These are phyloP conservation scores for Ceratocystis albifundus DNA, from an alignment of 2,329 filamentous ascomycete genomes.

Conservation along the genomic window DNA sequence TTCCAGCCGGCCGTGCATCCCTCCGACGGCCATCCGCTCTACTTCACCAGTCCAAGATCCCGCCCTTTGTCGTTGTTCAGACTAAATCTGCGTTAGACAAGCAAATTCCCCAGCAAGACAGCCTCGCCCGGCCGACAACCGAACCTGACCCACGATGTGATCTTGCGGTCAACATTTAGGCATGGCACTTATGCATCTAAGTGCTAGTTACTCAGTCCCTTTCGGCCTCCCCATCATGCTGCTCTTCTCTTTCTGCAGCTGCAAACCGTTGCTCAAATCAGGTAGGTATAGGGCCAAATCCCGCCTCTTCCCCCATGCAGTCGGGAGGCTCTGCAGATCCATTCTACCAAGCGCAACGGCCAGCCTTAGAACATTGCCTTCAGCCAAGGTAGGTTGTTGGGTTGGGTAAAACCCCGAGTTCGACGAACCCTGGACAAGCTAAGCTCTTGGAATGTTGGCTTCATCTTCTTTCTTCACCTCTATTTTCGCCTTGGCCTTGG, in stretches of 20 bases:
- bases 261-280: background rate
- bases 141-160: background rate
- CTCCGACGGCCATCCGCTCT: background rate
- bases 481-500: background rate
- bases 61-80: background rate
- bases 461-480: no score
- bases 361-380: background rate
- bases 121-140: background rate
- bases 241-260: background rate
- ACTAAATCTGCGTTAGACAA: background rate
- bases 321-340: slow-evolving; percentile 5
- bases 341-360: slow-evolving; percentile 5
- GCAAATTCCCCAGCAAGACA: background rate
- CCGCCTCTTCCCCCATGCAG: background rate
- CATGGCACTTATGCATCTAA: background rate
- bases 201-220: slow-evolving; percentile 2
- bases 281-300: background rate
- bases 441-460: background rate
- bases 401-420: background rate
- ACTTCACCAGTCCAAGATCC: background rate
- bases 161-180: background rate
- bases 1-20: background rate
- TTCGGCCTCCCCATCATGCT: background rate
- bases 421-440: background rate
- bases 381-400: no score